Percentiles rank a stretch among this genome's conserved stretches.
These are phyloP conservation scores for Sequoiadendron giganteum DNA, from an alignment of 75 land plant genomes.

Conservation along the genomic window DNA sequence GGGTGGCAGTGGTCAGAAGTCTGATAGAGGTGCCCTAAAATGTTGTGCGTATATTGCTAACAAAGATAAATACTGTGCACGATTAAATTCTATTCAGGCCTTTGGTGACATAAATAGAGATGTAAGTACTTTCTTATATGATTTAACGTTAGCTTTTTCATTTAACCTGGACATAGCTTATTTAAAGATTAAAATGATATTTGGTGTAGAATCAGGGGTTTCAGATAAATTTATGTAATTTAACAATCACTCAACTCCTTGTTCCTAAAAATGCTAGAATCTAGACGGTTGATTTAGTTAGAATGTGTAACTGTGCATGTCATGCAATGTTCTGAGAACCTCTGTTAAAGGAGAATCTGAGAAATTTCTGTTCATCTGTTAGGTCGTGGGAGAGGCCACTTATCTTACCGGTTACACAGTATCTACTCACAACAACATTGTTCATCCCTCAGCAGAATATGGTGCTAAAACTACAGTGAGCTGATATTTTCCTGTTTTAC, in stretches of 20 bases:
- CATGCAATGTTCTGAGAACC: background rate
- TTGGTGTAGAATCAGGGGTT: background rate
- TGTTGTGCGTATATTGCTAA: conserved; percentile 90
- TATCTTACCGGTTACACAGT: conserved; percentile 88
- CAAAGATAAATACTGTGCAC: conserved; percentile 74
- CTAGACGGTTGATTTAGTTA: background rate
- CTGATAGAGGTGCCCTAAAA: conserved; percentile 40
- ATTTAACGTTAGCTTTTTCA: background rate
- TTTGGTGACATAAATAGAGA: conserved; percentile 89
- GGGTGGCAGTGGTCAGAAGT: conserved; percentile 13
- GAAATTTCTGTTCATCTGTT: background rate
- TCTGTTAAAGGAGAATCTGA: conserved; percentile 1
- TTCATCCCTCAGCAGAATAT: conserved; percentile 74
- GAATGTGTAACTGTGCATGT: background rate
- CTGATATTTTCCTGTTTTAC: background rate
- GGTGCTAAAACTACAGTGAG: conserved; percentile 91
- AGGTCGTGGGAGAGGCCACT: conserved; percentile 92
- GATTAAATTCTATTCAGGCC: conserved; percentile 93
- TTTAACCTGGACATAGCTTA: background rate
- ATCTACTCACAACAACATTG: conserved; percentile 80
- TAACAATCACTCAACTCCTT: background rate
- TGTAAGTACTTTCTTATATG: conserved; percentile 45
- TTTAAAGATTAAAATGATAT: background rate
- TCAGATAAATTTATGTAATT: background rate
- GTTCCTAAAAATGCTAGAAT: background rate